These are phyloP conservation scores for Petasospora rhodanensis DNA, from an alignment of 1,139 yeast species.

Conservation along the genomic window DNA sequence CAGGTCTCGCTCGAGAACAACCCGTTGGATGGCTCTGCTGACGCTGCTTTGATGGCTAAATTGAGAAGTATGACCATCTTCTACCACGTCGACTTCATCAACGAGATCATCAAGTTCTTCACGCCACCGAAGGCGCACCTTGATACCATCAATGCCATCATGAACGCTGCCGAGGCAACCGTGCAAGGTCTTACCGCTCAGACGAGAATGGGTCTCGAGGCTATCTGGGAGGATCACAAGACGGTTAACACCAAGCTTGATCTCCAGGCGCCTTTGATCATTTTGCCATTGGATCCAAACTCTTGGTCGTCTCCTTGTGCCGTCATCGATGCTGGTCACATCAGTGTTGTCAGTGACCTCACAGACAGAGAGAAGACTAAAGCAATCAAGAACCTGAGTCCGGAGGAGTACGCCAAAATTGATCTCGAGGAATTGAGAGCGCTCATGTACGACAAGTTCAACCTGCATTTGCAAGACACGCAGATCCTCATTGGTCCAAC, in stretches of 20 bases:
- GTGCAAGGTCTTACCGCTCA: constrained; percentile 87
- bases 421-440: constrained; percentile 72
- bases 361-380: constrained; percentile 69
- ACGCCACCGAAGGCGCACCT: constrained; percentile 81
- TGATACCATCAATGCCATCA: constrained; percentile 85
- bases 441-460: constrained; percentile 86
- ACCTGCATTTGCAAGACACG: constrained; percentile 74
- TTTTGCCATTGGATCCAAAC: constrained; percentile 80
- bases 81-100: constrained; percentile 78
- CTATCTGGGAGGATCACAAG: constrained; percentile 91
- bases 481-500: constrained; percentile 85
- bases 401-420: constrained; percentile 59
- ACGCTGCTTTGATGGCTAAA: constrained; percentile 67
- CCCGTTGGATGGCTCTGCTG: constrained; percentile 82
- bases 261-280: constrained; percentile 87
- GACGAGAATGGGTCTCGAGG: constrained; percentile 88
- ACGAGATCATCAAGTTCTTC: constrained; percentile 70
- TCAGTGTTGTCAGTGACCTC: constrained; percentile 75
- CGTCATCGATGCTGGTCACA: constrained; percentile 93
- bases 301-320: constrained; percentile 86
- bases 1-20: constrained; percentile 78
- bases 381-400: constrained; percentile 62
- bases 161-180: constrained; percentile 94
- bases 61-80: constrained; percentile 85
- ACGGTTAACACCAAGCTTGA: constrained; percentile 82